Evolutionary conservation across 176 grass and related monocot species (phyloP), one percentile per base, ranked within the genome.

Genomic region (Calamus simplicifolius): DNA sequence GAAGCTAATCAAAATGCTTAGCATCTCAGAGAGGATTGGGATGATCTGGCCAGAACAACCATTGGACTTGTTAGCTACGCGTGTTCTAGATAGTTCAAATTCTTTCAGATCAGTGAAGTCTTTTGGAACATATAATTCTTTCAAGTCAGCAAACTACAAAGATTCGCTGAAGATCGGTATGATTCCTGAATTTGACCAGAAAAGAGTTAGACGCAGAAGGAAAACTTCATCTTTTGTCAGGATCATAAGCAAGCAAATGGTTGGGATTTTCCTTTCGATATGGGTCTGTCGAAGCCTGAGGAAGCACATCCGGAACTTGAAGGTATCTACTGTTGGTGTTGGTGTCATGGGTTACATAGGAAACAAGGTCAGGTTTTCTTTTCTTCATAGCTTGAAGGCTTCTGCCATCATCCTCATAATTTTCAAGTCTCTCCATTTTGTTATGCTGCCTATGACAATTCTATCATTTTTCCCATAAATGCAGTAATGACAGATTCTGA

Each of bases 261-360:
- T 95, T 53, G 86, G 90, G 28, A 4, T 95, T 5, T 90, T 87
- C 62, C 70, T 90, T 66, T 86, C 90, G 4, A 78, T 95, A 29
- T 95, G 90, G 90, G 86, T 95, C 56, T 49, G 77, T 29, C 61
- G 82, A 19, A 59, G 76, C 16, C 77, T 97, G 27, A 62, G 93
- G 17, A 80, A 80, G 58, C 85, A 85, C 71, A 82, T 95, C 19
- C 90, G 81, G 51, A 95, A 87, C 76, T 50, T 95, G 63, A 90
- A 84, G 83, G 86, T 95, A 43, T 87, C 90, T 56, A 83, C 90
- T 25, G 85, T 95, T 49, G 90, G 90, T 54, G 90, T 95, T 27
- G 93, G 93, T 50, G 84, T 83, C 78, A 97, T 97, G 93, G 93
- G 93, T 5, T 97, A 92, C 76, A 97, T 97, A 50, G 93, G 93